phyloP scores from a whole-genome alignment of 495 filamentous ascomycete species.

The Penicillium longicatenatum region DNA sequence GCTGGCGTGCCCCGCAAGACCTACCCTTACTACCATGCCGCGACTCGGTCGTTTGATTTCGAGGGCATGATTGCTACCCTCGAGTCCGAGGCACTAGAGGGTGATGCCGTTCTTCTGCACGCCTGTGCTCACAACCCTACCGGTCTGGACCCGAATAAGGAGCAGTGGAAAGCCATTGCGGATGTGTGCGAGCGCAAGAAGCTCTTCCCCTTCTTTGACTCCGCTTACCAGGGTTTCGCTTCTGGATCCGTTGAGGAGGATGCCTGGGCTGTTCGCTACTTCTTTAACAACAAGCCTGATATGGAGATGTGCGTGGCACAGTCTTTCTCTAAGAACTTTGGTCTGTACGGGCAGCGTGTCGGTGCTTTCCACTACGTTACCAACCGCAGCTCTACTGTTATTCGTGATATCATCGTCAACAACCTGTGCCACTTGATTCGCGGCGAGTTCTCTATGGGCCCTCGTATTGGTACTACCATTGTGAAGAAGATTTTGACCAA shows the following conservation, averaged over 20 bases:
- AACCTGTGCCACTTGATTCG: conserved; percentile 50
- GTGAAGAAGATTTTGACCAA: conserved; percentile 50
- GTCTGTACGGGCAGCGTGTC: conserved; percentile 55
- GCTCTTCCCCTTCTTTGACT: conserved; percentile 59
- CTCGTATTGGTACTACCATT: conserved; percentile 50
- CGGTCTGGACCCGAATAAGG: conserved; percentile 52
- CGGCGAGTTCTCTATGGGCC: conserved; percentile 52
- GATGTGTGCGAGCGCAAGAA: conserved; percentile 51
- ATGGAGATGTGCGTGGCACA: conserved; percentile 55
- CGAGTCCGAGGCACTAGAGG: conserved; percentile 42
- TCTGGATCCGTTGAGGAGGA: conserved; percentile 55
- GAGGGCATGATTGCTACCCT: conserved; percentile 49
- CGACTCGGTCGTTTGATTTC: conserved; percentile 49
- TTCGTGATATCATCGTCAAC: conserved; percentile 42
- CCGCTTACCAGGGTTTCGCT: conserved; percentile 59
- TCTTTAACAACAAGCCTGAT: conserved; percentile 50
- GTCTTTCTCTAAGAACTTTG: conserved; percentile 60
- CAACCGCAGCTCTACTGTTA: conserved; percentile 28
- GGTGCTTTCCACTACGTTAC: conserved; percentile 53
- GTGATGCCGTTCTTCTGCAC: conserved; percentile 51
- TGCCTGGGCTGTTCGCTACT: conserved; percentile 56
- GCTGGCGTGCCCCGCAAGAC: conserved; percentile 45
- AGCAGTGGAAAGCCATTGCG: conserved; percentile 57
- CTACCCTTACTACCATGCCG: conserved; percentile 52
- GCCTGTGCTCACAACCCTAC: conserved; percentile 60